Conservation (phyloP, 2,329 filamentous ascomycete species). For the Alternaria conjuncta region DNA sequence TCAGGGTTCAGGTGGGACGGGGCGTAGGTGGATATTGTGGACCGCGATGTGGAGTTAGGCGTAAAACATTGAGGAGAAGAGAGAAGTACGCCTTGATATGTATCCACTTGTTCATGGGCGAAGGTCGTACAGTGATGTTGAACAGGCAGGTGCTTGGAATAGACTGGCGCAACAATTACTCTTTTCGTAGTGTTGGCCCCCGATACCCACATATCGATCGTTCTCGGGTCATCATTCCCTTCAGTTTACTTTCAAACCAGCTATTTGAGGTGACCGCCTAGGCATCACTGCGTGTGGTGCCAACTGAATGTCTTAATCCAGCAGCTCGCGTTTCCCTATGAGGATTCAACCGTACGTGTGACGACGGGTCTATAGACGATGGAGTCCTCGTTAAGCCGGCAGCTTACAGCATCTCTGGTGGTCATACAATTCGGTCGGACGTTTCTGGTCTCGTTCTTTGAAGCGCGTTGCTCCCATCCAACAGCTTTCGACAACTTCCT, state of each 20-base stretch:
- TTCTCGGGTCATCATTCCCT: background rate
- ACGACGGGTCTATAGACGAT: background rate
- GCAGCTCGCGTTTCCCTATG: background rate
- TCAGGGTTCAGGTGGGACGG: background rate
- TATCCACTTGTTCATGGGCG: background rate
- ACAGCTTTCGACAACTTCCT: background rate
- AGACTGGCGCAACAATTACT: background rate
- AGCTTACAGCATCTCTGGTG: background rate
- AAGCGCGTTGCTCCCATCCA: background rate
- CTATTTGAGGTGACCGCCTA: background rate
- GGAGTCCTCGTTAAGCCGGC: background rate
- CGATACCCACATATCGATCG: background rate
- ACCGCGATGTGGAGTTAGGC: too few relatives aligned
- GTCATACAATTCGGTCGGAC: background rate
- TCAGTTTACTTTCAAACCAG: background rate
- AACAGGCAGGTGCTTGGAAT: background rate
- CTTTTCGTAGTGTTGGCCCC: background rate
- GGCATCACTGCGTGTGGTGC: background rate
- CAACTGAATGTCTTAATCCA: background rate
- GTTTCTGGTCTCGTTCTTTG: background rate
- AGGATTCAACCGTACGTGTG: background rate
- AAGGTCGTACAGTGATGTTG: background rate
- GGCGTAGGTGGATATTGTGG: background rate
- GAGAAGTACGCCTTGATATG: background rate
- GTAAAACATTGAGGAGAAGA: background rate